Percentiles rank a stretch among this genome's conserved stretches.
Conservation (phyloP, 2,329 filamentous ascomycete species). For the Thelonectria discophora region DNA sequence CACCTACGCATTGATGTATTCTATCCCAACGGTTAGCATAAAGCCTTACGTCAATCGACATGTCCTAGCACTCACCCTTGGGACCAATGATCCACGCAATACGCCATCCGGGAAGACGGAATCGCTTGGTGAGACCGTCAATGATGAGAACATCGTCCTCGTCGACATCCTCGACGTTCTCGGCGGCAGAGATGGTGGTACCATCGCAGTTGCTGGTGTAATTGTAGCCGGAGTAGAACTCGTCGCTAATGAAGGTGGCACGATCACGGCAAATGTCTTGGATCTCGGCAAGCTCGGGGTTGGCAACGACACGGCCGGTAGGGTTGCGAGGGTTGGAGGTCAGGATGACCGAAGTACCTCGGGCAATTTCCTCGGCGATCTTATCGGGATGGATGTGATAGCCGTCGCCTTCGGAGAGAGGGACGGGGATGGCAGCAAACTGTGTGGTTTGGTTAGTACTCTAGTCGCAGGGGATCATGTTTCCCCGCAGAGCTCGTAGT, state of each 20-base stretch:
- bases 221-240: slow-evolving; percentile 97
- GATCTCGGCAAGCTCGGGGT: slow-evolving; percentile 86
- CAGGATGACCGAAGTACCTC: slow-evolving; percentile 86
- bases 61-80: slow-evolving; percentile 61
- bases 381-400: slow-evolving; percentile 95
- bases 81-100: slow-evolving; percentile 96
- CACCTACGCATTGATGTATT: slow-evolving; percentile 84
- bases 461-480: neutral
- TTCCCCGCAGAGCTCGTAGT: neutral
- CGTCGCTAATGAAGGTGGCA: slow-evolving; percentile 92
- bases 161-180: slow-evolving; percentile 90
- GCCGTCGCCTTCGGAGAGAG: slow-evolving; percentile 82
- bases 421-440: slow-evolving; percentile 88
- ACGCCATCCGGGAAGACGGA: slow-evolving; percentile 94
- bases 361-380: slow-evolving; percentile 89
- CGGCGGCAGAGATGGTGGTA: slow-evolving; percentile 85
- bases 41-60: too few relatives aligned
- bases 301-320: slow-evolving; percentile 85
- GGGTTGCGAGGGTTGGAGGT: slow-evolving; percentile 97
- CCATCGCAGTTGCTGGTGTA: slow-evolving; percentile 94
- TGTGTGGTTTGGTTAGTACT: slow-evolving; percentile 45
- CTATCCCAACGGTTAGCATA: slow-evolving; percentile 48
- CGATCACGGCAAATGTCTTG: slow-evolving; percentile 92
- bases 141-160: slow-evolving; percentile 93
- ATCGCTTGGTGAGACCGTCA: slow-evolving; percentile 95